These are phyloP conservation scores for Pseudopithomyces maydicus DNA, from an alignment of 2,329 filamentous ascomycete species.

Conservation along the genomic window DNA sequence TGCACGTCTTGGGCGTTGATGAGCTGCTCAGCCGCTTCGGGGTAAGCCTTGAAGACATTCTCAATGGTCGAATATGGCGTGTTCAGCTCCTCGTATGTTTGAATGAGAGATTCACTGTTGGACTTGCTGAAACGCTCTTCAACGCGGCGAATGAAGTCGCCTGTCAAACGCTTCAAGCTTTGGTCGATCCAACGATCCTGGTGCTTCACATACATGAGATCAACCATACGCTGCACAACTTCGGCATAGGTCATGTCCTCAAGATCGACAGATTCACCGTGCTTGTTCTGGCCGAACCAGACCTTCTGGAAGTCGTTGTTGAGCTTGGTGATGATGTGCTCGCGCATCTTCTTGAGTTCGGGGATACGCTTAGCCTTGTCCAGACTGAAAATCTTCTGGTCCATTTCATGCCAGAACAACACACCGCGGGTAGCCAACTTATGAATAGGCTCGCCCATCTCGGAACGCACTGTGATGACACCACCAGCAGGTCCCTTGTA, in stretches of 20 bases:
- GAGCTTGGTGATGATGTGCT: constrained; percentile 53
- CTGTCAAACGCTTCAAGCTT: constrained; percentile 80
- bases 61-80: constrained; percentile 80
- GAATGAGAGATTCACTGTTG: constrained; percentile 79
- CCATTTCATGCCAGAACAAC: constrained; percentile 97
- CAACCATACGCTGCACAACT: constrained; percentile 52
- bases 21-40: constrained; percentile 84
- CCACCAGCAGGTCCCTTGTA: constrained; percentile 79
- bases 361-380: constrained; percentile 73
- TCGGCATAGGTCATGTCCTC: constrained; percentile 56
- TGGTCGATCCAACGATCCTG: constrained; percentile 57
- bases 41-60: constrained; percentile 79
- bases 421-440: constrained; percentile 98
- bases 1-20: constrained; percentile 99
- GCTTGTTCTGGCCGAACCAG: constrained; percentile 54
- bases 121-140: constrained; percentile 92
- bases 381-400: constrained; percentile 94
- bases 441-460: constrained; percentile 99
- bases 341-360: constrained; percentile 50
- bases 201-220: constrained; percentile 54
- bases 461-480: constrained; percentile 93
- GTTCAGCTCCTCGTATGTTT: constrained; percentile 86
- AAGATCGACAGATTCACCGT: constrained; percentile 51
- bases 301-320: constrained; percentile 57
- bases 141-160: constrained; percentile 94